Percentiles rank a stretch among this genome's conserved stretches.
These are phyloP conservation scores for Syzygium grande DNA, from an alignment of 345 rosid genomes.

Conservation along the genomic window DNA sequence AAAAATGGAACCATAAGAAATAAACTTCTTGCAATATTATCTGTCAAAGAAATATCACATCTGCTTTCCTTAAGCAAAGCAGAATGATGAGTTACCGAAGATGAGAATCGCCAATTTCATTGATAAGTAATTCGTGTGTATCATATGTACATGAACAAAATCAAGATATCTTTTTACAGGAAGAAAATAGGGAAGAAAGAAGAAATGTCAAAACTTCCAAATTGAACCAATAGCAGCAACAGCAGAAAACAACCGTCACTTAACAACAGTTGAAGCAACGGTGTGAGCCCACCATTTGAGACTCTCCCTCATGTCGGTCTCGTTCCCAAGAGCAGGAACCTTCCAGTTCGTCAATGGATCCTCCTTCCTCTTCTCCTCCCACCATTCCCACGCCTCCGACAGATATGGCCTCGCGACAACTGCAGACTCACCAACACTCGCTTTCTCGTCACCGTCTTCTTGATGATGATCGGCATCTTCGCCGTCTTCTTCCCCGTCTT, in stretches of 20 bases:
- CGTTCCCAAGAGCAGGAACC: slow-evolving; percentile 41
- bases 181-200: not conserved
- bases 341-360: slow-evolving; percentile 48
- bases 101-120: not conserved
- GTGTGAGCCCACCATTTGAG: slow-evolving; percentile 75
- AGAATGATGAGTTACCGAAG: not conserved
- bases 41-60: not conserved
- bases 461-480: not conserved
- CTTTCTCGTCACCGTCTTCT: not conserved
- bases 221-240: not conserved
- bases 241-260: slow-evolving; percentile 11
- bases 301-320: slow-evolving; percentile 49
- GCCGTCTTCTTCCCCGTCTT: slow-evolving; percentile 14
- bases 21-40: not conserved
- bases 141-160: not conserved
- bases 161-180: not conserved
- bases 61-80: not conserved
- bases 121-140: not conserved
- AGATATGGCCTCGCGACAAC: slow-evolving; percentile 60
- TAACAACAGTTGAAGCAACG: slow-evolving; percentile 57
- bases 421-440: not conserved
- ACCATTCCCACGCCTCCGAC: slow-evolving; percentile 73
- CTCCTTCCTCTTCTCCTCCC: slow-evolving; percentile 11
- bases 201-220: not conserved
- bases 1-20: not conserved